Evolutionary conservation across 805 yeast genomes (phyloP).

Genomic region (Saccharomyces jurei): DNA sequence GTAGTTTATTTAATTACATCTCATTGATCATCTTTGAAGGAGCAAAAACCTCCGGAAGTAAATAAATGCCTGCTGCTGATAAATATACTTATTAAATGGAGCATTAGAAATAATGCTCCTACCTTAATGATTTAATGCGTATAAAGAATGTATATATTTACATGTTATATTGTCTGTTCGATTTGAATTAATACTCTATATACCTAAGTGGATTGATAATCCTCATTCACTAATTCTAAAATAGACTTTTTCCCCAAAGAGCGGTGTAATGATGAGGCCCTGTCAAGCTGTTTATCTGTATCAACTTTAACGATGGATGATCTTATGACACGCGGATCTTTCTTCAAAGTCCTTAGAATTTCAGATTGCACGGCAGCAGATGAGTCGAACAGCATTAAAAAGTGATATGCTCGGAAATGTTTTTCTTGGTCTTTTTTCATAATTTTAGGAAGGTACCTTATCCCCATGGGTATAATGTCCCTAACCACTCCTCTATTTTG

Average conservation of each 20-base stretch:
- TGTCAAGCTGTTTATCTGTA: constrained; percentile 43
- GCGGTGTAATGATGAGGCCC: constrained; percentile 51
- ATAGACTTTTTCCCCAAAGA: constrained; percentile 25
- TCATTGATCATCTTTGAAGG: not conserved
- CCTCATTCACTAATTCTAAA: constrained; percentile 15
- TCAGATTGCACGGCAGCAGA: constrained; percentile 82
- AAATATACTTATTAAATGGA: not conserved
- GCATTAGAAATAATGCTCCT: not conserved
- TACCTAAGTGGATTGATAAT: not conserved
- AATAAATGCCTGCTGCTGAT: not conserved
- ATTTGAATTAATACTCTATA: not conserved
- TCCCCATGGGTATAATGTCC: constrained; percentile 71
- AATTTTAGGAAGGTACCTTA: constrained; percentile 69
- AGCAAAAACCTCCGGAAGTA: not conserved
- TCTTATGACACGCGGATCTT: constrained; percentile 87
- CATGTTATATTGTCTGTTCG: not conserved
- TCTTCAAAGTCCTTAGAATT: constrained; percentile 66
- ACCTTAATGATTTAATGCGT: not conserved
- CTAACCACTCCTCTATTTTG: constrained; percentile 92
- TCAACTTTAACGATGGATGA: constrained; percentile 62
- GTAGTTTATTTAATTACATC: not conserved
- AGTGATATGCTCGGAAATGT: constrained; percentile 86
- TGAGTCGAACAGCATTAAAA: constrained; percentile 78
- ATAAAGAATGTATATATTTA: not conserved
- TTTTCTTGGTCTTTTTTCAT: constrained; percentile 79